Conservation (phyloP, 208 protist species). For the Angomonas deanei region DNA sequence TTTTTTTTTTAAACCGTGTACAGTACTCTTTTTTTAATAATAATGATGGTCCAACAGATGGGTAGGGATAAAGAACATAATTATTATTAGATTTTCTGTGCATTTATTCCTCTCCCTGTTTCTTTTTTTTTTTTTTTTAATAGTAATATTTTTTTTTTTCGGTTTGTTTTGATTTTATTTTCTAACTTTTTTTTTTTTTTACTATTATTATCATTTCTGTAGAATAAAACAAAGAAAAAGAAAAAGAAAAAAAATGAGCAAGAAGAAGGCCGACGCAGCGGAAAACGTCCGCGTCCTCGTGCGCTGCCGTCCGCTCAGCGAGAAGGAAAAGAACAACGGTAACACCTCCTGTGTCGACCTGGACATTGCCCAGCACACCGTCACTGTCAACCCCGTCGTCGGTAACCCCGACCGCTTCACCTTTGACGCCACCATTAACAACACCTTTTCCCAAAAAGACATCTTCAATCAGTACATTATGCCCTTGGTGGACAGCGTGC, state of each 20-base stretch:
- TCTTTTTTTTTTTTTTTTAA: slow-evolving; percentile 3
- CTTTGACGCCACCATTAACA: slow-evolving; percentile 90
- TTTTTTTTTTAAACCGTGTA: background rate
- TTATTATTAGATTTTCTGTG: too few relatives aligned
- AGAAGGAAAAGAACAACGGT: slow-evolving; percentile 74
- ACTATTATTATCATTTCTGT: slow-evolving; percentile 3
- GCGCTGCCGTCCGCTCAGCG: slow-evolving; percentile 70
- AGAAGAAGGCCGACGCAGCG: slow-evolving; percentile 54
- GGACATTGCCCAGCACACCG: slow-evolving; percentile 80
- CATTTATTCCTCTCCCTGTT: background rate
- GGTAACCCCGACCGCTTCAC: slow-evolving; percentile 81
- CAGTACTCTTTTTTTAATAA: too few relatives aligned
- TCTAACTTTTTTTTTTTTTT: background rate
- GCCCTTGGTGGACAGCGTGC: slow-evolving; percentile 76
- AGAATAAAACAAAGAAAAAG: slow-evolving; percentile 5
- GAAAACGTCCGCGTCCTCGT: slow-evolving; percentile 91
- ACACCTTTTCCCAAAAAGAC: slow-evolving; percentile 88
- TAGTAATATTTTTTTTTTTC: slow-evolving; percentile 3
- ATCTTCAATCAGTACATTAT: slow-evolving; percentile 87
- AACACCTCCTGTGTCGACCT: slow-evolving; percentile 82
- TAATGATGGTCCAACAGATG: too few relatives aligned
- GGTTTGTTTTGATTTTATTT: background rate
- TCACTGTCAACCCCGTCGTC: slow-evolving; percentile 80
- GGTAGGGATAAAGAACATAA: too few relatives aligned
- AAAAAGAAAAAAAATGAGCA: slow-evolving; percentile 50